Conservation (phyloP, 2,329 filamentous ascomycete genomes). For the Fusarium keratoplasticum region DNA sequence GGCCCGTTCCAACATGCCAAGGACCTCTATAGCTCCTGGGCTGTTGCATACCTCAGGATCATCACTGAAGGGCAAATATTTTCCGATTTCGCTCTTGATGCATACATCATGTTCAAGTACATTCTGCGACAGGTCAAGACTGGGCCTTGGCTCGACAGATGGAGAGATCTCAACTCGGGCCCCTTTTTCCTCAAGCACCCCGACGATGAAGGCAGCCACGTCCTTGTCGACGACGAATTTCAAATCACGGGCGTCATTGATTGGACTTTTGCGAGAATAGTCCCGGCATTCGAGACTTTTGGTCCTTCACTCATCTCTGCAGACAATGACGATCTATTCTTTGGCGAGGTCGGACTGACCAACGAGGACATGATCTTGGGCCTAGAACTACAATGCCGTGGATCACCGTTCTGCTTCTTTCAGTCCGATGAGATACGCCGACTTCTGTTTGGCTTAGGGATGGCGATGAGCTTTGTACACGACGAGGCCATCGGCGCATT, state of each 20-base stretch:
- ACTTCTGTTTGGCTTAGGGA: slow-evolving; percentile 33
- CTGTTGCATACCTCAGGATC: slow-evolving; percentile 34
- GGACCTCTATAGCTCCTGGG: slow-evolving; percentile 35
- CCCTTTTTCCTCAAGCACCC: slow-evolving; percentile 57
- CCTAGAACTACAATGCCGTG: not conserved
- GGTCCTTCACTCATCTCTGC: slow-evolving; percentile 13
- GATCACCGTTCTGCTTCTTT: slow-evolving; percentile 17
- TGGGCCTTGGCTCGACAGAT: slow-evolving; percentile 10
- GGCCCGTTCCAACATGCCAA: slow-evolving; percentile 19
- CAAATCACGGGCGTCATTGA: slow-evolving; percentile 53
- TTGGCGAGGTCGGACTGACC: slow-evolving; percentile 4
- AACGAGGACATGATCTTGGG: slow-evolving; percentile 8
- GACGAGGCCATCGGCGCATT: slow-evolving; percentile 20
- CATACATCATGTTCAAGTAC: slow-evolving; percentile 52
- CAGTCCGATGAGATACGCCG: slow-evolving; percentile 34
- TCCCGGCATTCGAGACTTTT: slow-evolving; percentile 21
- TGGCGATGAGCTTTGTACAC: slow-evolving; percentile 23
- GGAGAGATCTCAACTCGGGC: slow-evolving; percentile 15
- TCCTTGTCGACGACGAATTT: slow-evolving; percentile 55
- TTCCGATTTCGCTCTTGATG: slow-evolving; percentile 33
- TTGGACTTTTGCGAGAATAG: slow-evolving; percentile 21
- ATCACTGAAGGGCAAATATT: slow-evolving; percentile 45
- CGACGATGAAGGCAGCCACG: slow-evolving; percentile 60
- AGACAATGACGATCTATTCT: slow-evolving; percentile 2
- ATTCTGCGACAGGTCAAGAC: slow-evolving; percentile 40